Base-by-base conservation (phyloP, 768 basidiomycete genomes). In the Cytidiella melzeri region DNA sequence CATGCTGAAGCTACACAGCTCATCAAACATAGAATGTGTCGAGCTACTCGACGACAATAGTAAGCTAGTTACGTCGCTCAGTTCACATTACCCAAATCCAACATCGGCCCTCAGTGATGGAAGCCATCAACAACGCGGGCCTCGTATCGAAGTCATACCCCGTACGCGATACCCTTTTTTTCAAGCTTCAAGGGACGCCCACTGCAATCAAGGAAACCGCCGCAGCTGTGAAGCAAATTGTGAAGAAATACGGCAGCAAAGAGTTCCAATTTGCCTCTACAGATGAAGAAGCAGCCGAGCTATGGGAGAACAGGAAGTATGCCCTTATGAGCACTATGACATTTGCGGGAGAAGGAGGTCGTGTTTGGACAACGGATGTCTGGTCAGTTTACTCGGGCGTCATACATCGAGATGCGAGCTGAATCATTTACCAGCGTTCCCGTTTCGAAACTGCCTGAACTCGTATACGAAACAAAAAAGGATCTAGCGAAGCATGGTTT, bases 281-380 rank as follows among this genome's bases (percentile, higher is more conserved):
- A 2, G 81, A 90, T 24, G 70, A 83, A 44, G 87, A 91, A 62
- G 89, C 87, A 0, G 79, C 81, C 4, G 76, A 77, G 45, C 61
- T 94, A 5, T 94, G 92, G 87, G 77, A 85, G 59, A 84, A 87
- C 59, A 75, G 92, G 40, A 94, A 94, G 65, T 84, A 87, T 60
- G 84, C 86, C 2, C 63, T 93, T 27, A 84, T 76, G 71, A 83
- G 54, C 41, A 55, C 54, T 1, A 55, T 55, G 21, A 41, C 54
- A 3, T 44, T 42, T 26, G 54, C 47, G 13, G 54, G 54, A 10
- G 54, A 55, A 30, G 86, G 78, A 10, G 68, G 71, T 12, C 77
- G 76, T 38, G 80, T 78, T 52, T 93, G 87, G 89, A 85, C 83
- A n/a, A 94, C 92, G 1, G 91, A 93, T 65, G 91, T 92, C 36